phyloP scores from a whole-genome alignment of 495 filamentous ascomycete genomes.

The Letharia columbiana region DNA sequence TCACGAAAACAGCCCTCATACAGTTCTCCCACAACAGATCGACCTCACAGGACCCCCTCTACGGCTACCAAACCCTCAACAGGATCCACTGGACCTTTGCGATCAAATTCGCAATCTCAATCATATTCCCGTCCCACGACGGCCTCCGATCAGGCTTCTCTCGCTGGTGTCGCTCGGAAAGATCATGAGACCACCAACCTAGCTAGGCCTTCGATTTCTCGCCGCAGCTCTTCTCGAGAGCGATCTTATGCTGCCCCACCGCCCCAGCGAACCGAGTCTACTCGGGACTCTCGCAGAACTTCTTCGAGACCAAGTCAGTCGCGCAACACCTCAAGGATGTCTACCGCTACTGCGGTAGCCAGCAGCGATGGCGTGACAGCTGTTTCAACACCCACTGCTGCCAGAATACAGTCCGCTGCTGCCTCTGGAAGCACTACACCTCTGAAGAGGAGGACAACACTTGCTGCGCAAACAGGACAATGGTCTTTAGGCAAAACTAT shows the following conservation, averaged over 20 bases:
- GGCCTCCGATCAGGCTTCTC: constrained; percentile 42
- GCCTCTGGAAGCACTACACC: constrained; percentile 35
- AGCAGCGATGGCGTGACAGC: constrained; percentile 35
- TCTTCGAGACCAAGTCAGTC: constrained; percentile 38
- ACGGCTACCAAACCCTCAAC: constrained; percentile 37
- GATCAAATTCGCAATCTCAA: constrained; percentile 44
- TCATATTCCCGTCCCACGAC: constrained; percentile 42
- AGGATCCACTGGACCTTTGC: constrained; percentile 30
- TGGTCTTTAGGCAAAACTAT: constrained; percentile 97
- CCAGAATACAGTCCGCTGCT: constrained; percentile 27
- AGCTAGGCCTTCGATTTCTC: constrained; percentile 40
- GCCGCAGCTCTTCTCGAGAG: constrained; percentile 48
- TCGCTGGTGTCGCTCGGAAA: constrained; percentile 46
- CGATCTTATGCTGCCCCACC: constrained; percentile 40
- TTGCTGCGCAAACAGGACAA: constrained; percentile 72
- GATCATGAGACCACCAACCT: constrained; percentile 51
- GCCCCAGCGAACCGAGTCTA: constrained; percentile 44
- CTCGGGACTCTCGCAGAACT: constrained; percentile 37
- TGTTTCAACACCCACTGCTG: constrained; percentile 38
- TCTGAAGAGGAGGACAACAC: constrained; percentile 66
- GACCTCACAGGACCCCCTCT: constrained; percentile 50
- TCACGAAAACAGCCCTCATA: constrained; percentile 24
- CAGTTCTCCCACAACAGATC: constrained; percentile 37
- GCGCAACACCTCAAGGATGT: constrained; percentile 50
- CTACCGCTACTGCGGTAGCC: constrained; percentile 36